Base-by-base conservation (phyloP, 2,329 filamentous ascomycete genomes). In the Mycogone perniciosa region DNA sequence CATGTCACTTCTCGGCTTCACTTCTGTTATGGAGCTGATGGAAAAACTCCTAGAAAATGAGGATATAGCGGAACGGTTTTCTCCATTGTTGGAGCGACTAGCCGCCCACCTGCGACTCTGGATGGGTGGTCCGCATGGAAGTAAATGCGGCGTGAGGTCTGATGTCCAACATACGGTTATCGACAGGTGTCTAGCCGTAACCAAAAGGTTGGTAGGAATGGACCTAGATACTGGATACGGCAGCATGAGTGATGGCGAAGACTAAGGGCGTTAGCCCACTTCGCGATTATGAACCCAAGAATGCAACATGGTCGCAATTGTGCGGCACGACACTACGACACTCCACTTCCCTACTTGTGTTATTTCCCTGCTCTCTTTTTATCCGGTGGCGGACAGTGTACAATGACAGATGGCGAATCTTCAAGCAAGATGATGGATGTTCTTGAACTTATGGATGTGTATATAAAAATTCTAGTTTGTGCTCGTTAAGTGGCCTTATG, bases 181-280 rank as follows among this genome's bases (percentile, higher is more conserved):
- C 4, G 73, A 79, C 45, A 71, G 73, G 46, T 85, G 81, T 54
- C 63, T 84, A 13, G 60, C 65, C 8, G 73, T 84, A 34, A 80
- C 76, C 10, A 81, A 79, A 61, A 74, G 68, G 45, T 68, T 80
- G 35, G 74, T 82, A 6, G 80, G 81, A 7, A 82, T 84, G 75
- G 76, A 81, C 51, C 66, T 70, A 9, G 81, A 84, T 57, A 75
- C 76, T 1, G 81, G 81, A 6, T 84, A 84, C 62, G 79, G 73
- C 44, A 82, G 74, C 55, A 77, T 80, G 72, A 76, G 72, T 33
- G 31, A 31, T 37, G 8, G 31, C 20, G 33, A 29, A 33, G 11
- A 10, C n/a, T n/a, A 9, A 33, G 35, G 9, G 35, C n/a, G 7
- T 38, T 38, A 11, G 10, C 20, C 35, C 11, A 38, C 6, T 6